A percentile compares a stretch with the other conserved stretches of the same genome.
phyloP scores from a whole-genome alignment of 2,329 filamentous ascomycete genomes.

The Helminthosporium solani region DNA sequence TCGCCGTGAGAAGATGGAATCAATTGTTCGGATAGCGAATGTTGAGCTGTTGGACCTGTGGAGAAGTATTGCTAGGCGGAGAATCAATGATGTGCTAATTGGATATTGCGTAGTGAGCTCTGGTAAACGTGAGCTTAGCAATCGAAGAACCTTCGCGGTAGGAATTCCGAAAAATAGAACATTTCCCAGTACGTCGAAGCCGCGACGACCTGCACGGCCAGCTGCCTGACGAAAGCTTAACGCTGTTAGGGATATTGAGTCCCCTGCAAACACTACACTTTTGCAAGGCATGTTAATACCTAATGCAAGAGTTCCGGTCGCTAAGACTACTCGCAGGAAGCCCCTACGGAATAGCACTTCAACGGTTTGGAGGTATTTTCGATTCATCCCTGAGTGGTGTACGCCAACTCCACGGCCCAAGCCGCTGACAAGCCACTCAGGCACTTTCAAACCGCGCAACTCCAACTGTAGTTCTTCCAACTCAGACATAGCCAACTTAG shows the following conservation, averaged over 20 bases:
- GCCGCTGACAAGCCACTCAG: constrained; percentile 58
- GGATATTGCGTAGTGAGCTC: constrained; percentile 77
- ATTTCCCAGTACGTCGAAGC: constrained; percentile 78
- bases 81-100: constrained; percentile 69
- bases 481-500: constrained; percentile 59
- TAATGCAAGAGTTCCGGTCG: constrained; percentile 72
- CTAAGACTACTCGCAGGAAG: constrained; percentile 69
- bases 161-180: constrained; percentile 73
- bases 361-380: constrained; percentile 70
- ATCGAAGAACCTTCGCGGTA: constrained; percentile 61
- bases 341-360: constrained; percentile 75
- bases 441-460: constrained; percentile 54
- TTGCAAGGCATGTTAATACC: constrained; percentile 76
- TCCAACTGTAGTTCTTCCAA: constrained; percentile 56
- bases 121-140: constrained; percentile 72
- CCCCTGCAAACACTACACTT: constrained; percentile 74
- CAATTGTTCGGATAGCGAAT: constrained; percentile 63
- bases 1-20: constrained; percentile 68
- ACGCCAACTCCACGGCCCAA: constrained; percentile 70
- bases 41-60: constrained; percentile 64
- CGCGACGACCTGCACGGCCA: constrained; percentile 75
- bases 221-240: constrained; percentile 76
- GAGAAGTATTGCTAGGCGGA: constrained; percentile 67
- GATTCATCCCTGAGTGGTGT: constrained; percentile 81
- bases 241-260: constrained; percentile 70